Conservation (phyloP, 2,329 filamentous ascomycete species). For the Fusarium sp. region DNA sequence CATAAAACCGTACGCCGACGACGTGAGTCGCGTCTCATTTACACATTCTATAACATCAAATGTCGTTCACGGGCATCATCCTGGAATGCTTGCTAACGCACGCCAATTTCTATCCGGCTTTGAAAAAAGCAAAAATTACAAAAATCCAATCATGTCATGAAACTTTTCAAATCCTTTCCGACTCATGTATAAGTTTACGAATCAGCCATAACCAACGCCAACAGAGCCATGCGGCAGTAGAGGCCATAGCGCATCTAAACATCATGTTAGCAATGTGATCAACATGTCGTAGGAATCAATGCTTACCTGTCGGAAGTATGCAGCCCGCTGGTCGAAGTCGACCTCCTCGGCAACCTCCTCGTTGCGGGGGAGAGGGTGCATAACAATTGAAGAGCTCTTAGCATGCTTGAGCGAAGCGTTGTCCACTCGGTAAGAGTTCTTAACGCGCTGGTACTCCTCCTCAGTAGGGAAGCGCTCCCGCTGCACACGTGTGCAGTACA, state of each 20-base stretch:
- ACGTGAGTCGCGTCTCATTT: constrained; percentile 40
- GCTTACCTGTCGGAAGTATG: constrained; percentile 98
- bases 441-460: constrained; percentile 84
- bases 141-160: constrained; percentile 28
- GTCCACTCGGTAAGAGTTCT: constrained; percentile 89
- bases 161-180: constrained; percentile 31
- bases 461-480: constrained; percentile 91
- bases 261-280: constrained; percentile 26
- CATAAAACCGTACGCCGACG: constrained; percentile 40
- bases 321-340: constrained; percentile 94
- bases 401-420: constrained; percentile 90
- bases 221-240: constrained; percentile 96
- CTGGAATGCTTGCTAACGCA: constrained; percentile 44
- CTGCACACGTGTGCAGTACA: constrained; percentile 97
- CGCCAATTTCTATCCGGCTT: constrained; percentile 44
- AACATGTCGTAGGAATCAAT: neutral
- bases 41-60: constrained; percentile 43
- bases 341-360: constrained; percentile 95
- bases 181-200: constrained; percentile 34
- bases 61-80: constrained; percentile 40
- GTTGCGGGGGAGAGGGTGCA: constrained; percentile 95
- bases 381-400: constrained; percentile 91
- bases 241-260: constrained; percentile 93
- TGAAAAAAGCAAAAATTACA: constrained; percentile 37
- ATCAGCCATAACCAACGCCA: constrained; percentile 84